Conservation (phyloP, 2,329 filamentous ascomycete genomes). For the Colletotrichum limetticola region DNA sequence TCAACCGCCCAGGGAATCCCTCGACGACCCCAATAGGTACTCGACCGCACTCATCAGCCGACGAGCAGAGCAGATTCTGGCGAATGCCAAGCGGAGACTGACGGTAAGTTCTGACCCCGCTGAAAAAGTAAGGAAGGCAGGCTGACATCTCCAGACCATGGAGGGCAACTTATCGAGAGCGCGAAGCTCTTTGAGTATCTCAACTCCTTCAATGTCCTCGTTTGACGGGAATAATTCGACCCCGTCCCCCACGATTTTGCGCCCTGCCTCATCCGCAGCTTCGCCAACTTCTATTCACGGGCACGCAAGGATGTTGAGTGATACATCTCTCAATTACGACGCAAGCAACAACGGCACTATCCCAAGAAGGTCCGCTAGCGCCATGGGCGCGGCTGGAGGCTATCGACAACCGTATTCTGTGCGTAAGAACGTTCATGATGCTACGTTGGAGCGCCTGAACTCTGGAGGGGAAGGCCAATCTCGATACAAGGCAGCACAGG, state of each 20-base stretch:
- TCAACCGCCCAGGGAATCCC: constrained; percentile 40
- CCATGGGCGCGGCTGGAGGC: constrained; percentile 67
- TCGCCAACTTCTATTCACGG: constrained; percentile 48
- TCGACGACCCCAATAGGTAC: constrained; percentile 61
- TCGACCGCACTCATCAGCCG: constrained; percentile 82
- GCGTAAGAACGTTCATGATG: constrained; percentile 56
- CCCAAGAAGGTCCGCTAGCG: constrained; percentile 71
- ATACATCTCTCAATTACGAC: constrained; percentile 50
- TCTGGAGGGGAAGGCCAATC: constrained; percentile 44
- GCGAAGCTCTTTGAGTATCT: constrained; percentile 71
- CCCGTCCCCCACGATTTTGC: constrained; percentile 60
- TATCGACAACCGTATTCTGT: constrained; percentile 62
- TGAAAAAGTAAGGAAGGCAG: background rate
- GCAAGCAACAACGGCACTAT: constrained; percentile 39
- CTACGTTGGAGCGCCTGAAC: constrained; percentile 55
- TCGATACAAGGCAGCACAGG: constrained; percentile 53
- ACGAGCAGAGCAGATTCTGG: constrained; percentile 88
- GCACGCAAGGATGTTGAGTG: constrained; percentile 71
- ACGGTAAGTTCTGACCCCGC: constrained; percentile 68
- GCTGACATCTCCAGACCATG: constrained; percentile 75
- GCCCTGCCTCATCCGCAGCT: constrained; percentile 42
- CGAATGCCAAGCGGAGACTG: constrained; percentile 89
- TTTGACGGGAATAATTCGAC: constrained; percentile 61
- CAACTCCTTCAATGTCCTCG: constrained; percentile 46
- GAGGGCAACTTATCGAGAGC: constrained; percentile 89